Conservation (phyloP, 108 stramenopile genomes). For the Chaetoceros muelleri region DNA sequence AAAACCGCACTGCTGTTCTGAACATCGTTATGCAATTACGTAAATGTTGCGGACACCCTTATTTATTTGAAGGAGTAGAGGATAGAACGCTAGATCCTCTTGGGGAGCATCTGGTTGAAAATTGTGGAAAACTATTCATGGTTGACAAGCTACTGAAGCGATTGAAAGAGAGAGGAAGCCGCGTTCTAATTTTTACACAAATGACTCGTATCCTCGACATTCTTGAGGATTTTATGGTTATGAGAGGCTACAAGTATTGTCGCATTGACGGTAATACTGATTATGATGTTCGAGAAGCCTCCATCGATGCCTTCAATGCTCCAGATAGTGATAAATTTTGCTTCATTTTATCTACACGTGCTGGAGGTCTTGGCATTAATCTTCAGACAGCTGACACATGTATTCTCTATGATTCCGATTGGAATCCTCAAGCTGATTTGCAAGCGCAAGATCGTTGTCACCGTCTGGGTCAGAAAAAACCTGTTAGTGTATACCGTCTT, state of each 20-base stretch:
- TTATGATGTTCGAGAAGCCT: constrained; percentile 87
- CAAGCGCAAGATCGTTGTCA: constrained; percentile 98
- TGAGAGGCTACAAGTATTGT: constrained; percentile 86
- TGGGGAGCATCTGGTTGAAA: constrained; percentile 85
- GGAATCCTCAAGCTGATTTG: constrained; percentile 99
- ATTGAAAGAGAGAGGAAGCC: constrained; percentile 75
- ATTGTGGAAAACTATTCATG: constrained; percentile 76
- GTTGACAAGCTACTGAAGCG: constrained; percentile 85
- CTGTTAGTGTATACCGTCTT: constrained; percentile 92
- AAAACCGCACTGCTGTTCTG: constrained; percentile 72
- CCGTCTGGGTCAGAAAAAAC: constrained; percentile 95
- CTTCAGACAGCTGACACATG: constrained; percentile 83
- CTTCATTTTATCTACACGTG: constrained; percentile 89
- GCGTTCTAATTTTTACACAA: constrained; percentile 96
- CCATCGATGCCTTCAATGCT: constrained; percentile 88
- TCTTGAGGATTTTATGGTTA: constrained; percentile 84
- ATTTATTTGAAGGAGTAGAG: constrained; percentile 95
- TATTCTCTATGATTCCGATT: constrained; percentile 92
- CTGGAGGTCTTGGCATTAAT: constrained; percentile 92
- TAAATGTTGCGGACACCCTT: constrained; percentile 98
- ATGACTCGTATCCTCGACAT: constrained; percentile 96
- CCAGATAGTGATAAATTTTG: constrained; percentile 80
- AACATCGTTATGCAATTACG: constrained; percentile 99
- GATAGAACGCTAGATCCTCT: constrained; percentile 76
- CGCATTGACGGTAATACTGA: constrained; percentile 97